These are phyloP conservation scores for Trifolium dubium DNA, from an alignment of 306 rosid species.

Conservation along the genomic window DNA sequence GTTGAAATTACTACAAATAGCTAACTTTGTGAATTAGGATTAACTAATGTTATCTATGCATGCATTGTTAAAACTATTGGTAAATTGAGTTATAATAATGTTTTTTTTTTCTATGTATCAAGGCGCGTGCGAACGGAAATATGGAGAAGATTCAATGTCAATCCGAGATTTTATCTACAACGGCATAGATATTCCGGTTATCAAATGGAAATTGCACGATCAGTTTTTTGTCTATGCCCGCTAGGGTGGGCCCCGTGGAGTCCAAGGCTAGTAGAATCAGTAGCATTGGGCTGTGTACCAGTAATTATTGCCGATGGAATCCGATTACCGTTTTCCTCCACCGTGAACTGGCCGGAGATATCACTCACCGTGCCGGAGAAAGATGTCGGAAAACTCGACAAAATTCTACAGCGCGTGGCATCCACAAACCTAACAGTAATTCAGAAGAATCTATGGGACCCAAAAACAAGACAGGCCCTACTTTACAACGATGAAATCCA, in stretches of 20 bases:
- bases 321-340: slow-evolving; percentile 64
- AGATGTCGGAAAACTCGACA: slow-evolving; percentile 69
- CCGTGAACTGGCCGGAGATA: slow-evolving; percentile 77
- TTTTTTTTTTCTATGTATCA: background rate
- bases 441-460: slow-evolving; percentile 76
- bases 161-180: slow-evolving; percentile 71
- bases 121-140: slow-evolving; percentile 81
- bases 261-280: slow-evolving; percentile 86
- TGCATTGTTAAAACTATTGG: background rate
- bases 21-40: background rate
- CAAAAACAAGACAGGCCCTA: slow-evolving; percentile 57
- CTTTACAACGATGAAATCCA: slow-evolving; percentile 54
- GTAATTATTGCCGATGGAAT: slow-evolving; percentile 83
- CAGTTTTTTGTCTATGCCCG: slow-evolving; percentile 82
- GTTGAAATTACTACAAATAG: too few species aligned
- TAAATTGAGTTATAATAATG: too few species aligned
- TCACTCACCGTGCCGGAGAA: slow-evolving; percentile 78
- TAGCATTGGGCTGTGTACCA: slow-evolving; percentile 86
- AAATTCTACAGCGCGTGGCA: slow-evolving; percentile 74
- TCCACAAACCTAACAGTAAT: slow-evolving; percentile 70
- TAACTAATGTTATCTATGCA: background rate
- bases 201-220: slow-evolving; percentile 81
- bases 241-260: slow-evolving; percentile 99
- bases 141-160: slow-evolving; percentile 68
- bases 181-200: slow-evolving; percentile 80